Evolutionary conservation across 106 monocot species (phyloP), one percentile per base, ranked within the genome.

Genomic region (Acanthochlamys bracteata): DNA sequence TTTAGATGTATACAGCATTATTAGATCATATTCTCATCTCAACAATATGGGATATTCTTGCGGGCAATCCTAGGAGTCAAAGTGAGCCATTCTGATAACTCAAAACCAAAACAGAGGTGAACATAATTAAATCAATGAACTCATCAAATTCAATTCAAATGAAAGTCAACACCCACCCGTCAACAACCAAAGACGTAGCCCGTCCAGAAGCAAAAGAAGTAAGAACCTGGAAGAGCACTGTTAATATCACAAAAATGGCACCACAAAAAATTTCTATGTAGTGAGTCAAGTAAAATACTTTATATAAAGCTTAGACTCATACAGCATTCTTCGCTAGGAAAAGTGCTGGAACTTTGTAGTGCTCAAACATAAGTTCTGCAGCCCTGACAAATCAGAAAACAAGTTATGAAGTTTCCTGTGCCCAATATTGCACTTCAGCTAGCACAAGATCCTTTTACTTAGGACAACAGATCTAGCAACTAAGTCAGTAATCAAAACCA

Each of bases 251-350:
- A 39, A 26, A 40, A 16, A 51, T 39, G 22, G 1, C 41, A 39
- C 15, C 25, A 41, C 13, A 40, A 17, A 7, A 39, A 19, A 7
- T 41, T 19, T 27, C 17, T n/a, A 63, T 19, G 7, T 21, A 17
- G 11, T 19, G 0, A 63, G 17, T 25, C 23, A 24, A 22, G 57
- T 11, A 42, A 54, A 54, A 43, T 8, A 43, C 13, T 7, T 8
- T 43, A 43, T 13, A 43, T 8, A 13, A 43, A 8, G 13, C 61
- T 4, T 19, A 53, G 56, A 39, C 63, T 25, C 82, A 76, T 84
- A 95, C 95, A 60, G 95, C 95, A 88, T 95, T 95, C 72, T 95
- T 95, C 10, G 95, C 95, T 71, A 95, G 75, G 74, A 95, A 95
- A 56, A 95, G 65, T 41, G 95, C 95, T 56, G 95, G 95, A 66